Evolutionary conservation across 805 yeast genomes (phyloP), one percentile per base, ranked within the genome.

Genomic region (Candida krabiensis): DNA sequence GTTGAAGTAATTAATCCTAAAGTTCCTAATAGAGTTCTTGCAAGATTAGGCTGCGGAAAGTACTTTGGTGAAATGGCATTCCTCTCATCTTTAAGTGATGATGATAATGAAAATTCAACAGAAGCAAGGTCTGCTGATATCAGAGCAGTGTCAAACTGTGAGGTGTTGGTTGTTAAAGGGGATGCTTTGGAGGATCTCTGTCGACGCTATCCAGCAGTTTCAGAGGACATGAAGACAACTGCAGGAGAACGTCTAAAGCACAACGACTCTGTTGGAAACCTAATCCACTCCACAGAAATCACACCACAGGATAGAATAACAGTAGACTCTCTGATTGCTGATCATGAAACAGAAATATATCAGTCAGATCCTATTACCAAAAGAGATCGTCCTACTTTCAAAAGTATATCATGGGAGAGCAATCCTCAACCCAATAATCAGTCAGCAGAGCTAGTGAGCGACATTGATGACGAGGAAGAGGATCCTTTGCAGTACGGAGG

Each of bases 1-100:
- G 86, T 83, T 4, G 90, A 85, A 55, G 86, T 83, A 0, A 41
- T 83, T 7, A 49, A 58, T 34, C 48, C 53, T 3, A 77, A 66
- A 32, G 60, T 64, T 2, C 51, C 63, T 19, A 61, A 63, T 14
- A 60, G 62, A 24, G 64, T 72, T 1, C 55, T 79, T 26, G 88
- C 86, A 4, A 68, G 86, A 40, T 61, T 85, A 18, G 71, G 77
- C 2, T 60, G 77, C 12, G 86, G 85, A 15, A 72, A 79, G 23
- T 83, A 80, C 59, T 83, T 84, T 61, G 93, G 93, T 16, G 91
- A 83, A 57, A 80, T 83, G 81, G 75, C 86, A 0, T 84, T 83
- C 49, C 59, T 84, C 28, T 64, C 77, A 3, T 69, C 70, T 9
- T 50, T 79, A 15, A 41, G 58, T 27, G 53, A 52, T 22, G 43